Evolutionary conservation across 2,329 filamentous ascomycete species (phyloP).

Genomic region (Huntiella abstrusa): DNA sequence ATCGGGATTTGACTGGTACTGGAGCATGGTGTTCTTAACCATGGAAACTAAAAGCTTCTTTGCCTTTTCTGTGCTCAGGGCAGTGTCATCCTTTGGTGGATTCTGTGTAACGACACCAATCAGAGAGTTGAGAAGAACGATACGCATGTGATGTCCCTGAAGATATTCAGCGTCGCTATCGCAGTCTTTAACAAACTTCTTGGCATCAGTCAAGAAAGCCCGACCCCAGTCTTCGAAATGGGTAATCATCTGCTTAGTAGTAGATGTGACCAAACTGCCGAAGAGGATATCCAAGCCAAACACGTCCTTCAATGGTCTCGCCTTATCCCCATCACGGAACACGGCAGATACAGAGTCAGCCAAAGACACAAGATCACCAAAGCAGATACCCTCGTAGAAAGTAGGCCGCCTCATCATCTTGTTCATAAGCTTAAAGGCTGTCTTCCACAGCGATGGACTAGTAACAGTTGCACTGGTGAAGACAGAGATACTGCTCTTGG

Average conservation of each 20-base stretch:
- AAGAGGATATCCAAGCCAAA: constrained; percentile 10
- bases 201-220: constrained; percentile 20
- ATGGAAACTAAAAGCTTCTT: constrained; percentile 9
- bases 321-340: constrained; percentile 2
- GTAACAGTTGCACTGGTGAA: constrained; percentile 4
- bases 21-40: constrained; percentile 7
- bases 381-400: constrained; percentile 29
- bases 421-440: constrained; percentile 13
- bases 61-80: constrained; percentile 14
- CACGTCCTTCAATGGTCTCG: constrained; percentile 5
- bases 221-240: constrained; percentile 25
- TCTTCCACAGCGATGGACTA: constrained; percentile 10
- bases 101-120: constrained; percentile 16
- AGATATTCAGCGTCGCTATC: constrained; percentile 9
- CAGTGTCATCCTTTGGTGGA: constrained; percentile 13
- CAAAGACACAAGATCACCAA: constrained; percentile 19
- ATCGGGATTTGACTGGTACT: constrained; percentile 8
- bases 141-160: constrained; percentile 15
- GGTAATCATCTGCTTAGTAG: constrained; percentile 25
- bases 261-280: constrained; percentile 16
- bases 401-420: constrained; percentile 33
- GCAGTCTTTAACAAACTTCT: constrained; percentile 13
- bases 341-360: constrained; percentile 17
- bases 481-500: constrained; percentile 5
- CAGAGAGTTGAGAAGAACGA: constrained; percentile 21